Conservation (phyloP, 2,329 filamentous ascomycete genomes). For the Calonectria fujianensis region DNA sequence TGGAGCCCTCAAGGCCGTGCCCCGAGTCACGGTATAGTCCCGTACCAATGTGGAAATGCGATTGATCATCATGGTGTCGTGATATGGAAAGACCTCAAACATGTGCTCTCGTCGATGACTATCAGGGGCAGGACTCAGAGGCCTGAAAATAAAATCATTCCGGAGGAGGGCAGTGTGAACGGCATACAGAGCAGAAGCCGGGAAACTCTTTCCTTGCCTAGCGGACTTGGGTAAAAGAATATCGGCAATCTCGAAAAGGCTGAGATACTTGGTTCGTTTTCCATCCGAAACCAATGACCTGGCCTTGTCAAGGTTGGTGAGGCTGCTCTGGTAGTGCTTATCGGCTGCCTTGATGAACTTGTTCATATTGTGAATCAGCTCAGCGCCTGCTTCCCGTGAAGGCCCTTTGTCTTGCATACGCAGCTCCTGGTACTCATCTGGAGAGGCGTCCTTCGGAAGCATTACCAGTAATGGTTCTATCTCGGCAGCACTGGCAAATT, state of each 20-base stretch:
- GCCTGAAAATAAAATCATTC: constrained; percentile 76
- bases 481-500: constrained; percentile 66
- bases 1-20: constrained; percentile 44
- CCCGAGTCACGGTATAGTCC: constrained; percentile 53
- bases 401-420: constrained; percentile 64
- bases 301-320: constrained; percentile 69
- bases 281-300: constrained; percentile 63
- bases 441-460: constrained; percentile 55
- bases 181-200: constrained; percentile 76
- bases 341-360: constrained; percentile 66
- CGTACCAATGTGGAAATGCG: constrained; percentile 59
- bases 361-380: constrained; percentile 69
- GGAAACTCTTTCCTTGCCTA: constrained; percentile 62
- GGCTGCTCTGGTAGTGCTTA: constrained; percentile 67
- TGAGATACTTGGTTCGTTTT: constrained; percentile 66
- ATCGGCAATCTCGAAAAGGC: constrained; percentile 70
- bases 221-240: constrained; percentile 62
- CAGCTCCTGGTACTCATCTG: constrained; percentile 58
- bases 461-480: constrained; percentile 61
- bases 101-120: constrained; percentile 71
- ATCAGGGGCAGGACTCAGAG: constrained; percentile 68
- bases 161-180: constrained; percentile 79
- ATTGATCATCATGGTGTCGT: constrained; percentile 55
- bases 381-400: constrained; percentile 64
- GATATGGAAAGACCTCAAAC: constrained; percentile 73